A percentile compares a stretch with the other conserved stretches of the same genome.
These are phyloP conservation scores for Neurospora sublineolata DNA, from an alignment of 495 filamentous ascomycete genomes.

Conservation along the genomic window DNA sequence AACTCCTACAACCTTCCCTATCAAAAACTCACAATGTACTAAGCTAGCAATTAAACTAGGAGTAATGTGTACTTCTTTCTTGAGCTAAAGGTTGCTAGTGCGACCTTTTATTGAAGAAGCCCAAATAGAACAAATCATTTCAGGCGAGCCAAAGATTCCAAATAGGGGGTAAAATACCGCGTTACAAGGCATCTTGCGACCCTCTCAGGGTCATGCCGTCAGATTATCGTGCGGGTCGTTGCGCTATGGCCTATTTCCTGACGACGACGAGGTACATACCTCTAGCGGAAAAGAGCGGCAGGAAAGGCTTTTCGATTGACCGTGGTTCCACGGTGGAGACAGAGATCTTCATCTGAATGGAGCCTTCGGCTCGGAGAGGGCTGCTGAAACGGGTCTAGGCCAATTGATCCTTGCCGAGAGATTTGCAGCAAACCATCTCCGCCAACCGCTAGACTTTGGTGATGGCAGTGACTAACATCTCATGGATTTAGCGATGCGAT, in stretches of 20 bases:
- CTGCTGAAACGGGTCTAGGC: slow-evolving; percentile 28
- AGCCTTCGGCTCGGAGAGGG: slow-evolving; percentile 25
- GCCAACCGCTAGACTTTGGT: slow-evolving; percentile 2
- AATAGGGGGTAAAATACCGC: neutral
- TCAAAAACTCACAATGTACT: no score
- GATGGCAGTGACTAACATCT: neutral
- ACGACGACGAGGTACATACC: slow-evolving; percentile 4
- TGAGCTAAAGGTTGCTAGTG: neutral
- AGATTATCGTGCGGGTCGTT: slow-evolving; percentile 9
- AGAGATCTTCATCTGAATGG: slow-evolving; percentile 28
- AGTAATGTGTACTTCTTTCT: neutral
- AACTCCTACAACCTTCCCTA: no score
- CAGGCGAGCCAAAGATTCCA: neutral
- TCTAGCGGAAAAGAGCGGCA: slow-evolving; percentile 14
- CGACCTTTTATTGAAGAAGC: neutral
- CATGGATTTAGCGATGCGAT: neutral
- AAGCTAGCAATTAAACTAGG: no score
- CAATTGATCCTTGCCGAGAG: slow-evolving; percentile 15
- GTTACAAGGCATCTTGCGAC: neutral
- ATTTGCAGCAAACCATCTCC: slow-evolving; percentile 11
- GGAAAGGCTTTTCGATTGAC: slow-evolving; percentile 14
- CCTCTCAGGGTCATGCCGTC: slow-evolving; percentile 3
- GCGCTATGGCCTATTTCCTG: neutral
- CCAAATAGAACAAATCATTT: neutral
- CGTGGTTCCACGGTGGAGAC: slow-evolving; percentile 18